Evolutionary conservation across 164 flowering plant species (phyloP), one percentile per base, ranked within the genome.

Genomic region (Amborella trichopoda): DNA sequence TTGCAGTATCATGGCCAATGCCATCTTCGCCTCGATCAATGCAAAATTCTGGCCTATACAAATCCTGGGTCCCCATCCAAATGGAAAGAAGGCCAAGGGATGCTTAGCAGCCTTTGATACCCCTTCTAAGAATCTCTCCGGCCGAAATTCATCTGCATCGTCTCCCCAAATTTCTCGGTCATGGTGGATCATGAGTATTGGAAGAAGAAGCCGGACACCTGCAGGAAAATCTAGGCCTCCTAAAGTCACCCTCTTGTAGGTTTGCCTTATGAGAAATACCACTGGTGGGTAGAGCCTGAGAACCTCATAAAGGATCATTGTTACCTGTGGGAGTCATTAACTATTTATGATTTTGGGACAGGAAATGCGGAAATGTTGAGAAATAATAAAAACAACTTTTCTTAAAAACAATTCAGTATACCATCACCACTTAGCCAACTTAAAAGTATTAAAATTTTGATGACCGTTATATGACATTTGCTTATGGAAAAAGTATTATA

Each of bases 41-140:
- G 41, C 41, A 38, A 38, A 38, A 16, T 10, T 11, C 41, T 38
- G 41, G 20, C 41, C 41, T 9, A 38, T 38, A 22, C 41, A 38
- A 22, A 38, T 38, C 41, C 41, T 18, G 20, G 11, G 41, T 9
- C 41, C 41, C 41, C 41, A 38, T 6, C 41, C 20, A 38, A 38
- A 38, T 38, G 41, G 41, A 38, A 38, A 38, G 41, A 38, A 38
- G 11, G 41, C 41, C 21, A 38, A 16, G 9, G 2, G 41, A 38
- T 38, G 16, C 41, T 38, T 38, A 10, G 41, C 16, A 1, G 41
- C 41, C 16, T n/a, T 38, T 38, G 41, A 19, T 16, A 38, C 20
- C 20, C 41, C 41, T 38, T 2, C 16, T 38, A 22, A 38, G 41
- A 38, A 38, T 22, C 41, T 38, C 41, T 38, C 41, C 20, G 41